Evolutionary conservation across 23 red algal species (phyloP).

Genomic region (Cyanidium caldarium): DNA sequence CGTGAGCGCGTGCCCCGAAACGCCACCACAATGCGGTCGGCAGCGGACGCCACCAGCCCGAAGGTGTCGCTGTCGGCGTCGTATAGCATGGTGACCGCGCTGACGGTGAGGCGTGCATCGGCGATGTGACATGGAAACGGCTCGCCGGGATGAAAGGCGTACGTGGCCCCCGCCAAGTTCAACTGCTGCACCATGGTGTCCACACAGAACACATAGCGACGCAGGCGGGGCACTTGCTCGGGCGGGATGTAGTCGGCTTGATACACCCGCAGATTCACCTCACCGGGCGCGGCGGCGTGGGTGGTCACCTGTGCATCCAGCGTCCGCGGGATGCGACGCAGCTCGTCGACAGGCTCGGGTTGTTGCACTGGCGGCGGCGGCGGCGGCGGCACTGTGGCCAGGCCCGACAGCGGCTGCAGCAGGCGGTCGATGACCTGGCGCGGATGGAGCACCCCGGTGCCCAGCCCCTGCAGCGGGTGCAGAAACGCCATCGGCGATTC

Average conservation of each 20-base stretch:
- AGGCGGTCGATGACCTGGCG: too few species aligned
- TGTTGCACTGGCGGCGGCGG: too few species aligned
- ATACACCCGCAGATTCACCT: too few species aligned
- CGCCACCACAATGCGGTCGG: constrained; percentile 60
- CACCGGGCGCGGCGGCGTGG: too few species aligned
- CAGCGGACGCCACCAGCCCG: constrained; percentile 46
- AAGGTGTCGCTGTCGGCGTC: constrained; percentile 57
- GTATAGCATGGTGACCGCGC: constrained; percentile 34
- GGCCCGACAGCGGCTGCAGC: too few species aligned
- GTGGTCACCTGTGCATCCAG: too few species aligned
- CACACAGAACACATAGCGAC: constrained; percentile 53
- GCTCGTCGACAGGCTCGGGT: too few species aligned
- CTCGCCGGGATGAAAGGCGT: constrained; percentile 31
- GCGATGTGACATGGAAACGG: not conserved
- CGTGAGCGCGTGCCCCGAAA: constrained; percentile 66
- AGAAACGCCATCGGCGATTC: too few species aligned
- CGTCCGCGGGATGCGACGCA: too few species aligned
- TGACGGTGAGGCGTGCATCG: constrained; percentile 25
- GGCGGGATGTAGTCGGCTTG: constrained; percentile 61
- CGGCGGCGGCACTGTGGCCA: too few species aligned
- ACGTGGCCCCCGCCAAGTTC: constrained; percentile 67
- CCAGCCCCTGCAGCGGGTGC: too few species aligned
- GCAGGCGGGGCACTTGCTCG: constrained; percentile 36
- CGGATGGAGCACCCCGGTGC: too few species aligned
- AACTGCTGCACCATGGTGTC: constrained; percentile 66